Evolutionary conservation across 2,329 filamentous ascomycete species (phyloP).

Genomic region (Boeremia lycopersici): DNA sequence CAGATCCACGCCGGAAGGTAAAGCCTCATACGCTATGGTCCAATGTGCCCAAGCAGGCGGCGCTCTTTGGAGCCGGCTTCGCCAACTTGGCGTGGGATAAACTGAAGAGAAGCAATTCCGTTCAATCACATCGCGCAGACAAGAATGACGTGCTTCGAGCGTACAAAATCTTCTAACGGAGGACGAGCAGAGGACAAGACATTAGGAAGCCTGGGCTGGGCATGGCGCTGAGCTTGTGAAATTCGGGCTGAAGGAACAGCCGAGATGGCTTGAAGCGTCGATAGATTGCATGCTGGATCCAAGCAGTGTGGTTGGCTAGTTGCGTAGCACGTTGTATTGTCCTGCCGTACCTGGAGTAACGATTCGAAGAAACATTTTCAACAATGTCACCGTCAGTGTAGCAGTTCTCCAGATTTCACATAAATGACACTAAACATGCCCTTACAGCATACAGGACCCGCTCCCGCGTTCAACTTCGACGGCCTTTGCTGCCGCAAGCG

Average conservation of each 20-base stretch:
- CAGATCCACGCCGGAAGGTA: slow-evolving; percentile 23
- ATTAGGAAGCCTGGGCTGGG: slow-evolving; percentile 26
- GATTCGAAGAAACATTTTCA: background rate
- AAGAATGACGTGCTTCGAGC: slow-evolving; percentile 28
- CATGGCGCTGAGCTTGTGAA: slow-evolving; percentile 36
- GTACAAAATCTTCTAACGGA: slow-evolving; percentile 19
- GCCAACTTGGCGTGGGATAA: slow-evolving; percentile 29
- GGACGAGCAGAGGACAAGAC: slow-evolving; percentile 26
- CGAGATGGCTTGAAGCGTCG: slow-evolving; percentile 25
- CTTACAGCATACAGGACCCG: background rate
- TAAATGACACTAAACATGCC: background rate
- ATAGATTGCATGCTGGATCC: slow-evolving; percentile 17
- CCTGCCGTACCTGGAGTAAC: slow-evolving; percentile 2
- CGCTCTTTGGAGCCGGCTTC: slow-evolving; percentile 20
- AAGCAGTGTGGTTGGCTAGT: slow-evolving; percentile 17
- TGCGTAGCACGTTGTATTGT: slow-evolving; percentile 1
- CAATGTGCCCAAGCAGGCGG: slow-evolving; percentile 20
- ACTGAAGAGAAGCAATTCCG: slow-evolving; percentile 12
- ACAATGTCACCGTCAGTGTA: background rate
- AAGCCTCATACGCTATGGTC: slow-evolving; percentile 26
- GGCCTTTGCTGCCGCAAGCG: slow-evolving; percentile 6
- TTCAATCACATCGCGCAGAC: slow-evolving; percentile 27
- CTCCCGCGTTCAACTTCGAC: background rate
- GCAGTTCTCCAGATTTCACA: slow-evolving; percentile 3
- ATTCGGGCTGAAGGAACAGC: slow-evolving; percentile 33